Percentiles rank a stretch among this genome's conserved stretches.
Evolutionary conservation across 495 filamentous ascomycete genomes (phyloP).

Genomic region (Podospora tetraspora): DNA sequence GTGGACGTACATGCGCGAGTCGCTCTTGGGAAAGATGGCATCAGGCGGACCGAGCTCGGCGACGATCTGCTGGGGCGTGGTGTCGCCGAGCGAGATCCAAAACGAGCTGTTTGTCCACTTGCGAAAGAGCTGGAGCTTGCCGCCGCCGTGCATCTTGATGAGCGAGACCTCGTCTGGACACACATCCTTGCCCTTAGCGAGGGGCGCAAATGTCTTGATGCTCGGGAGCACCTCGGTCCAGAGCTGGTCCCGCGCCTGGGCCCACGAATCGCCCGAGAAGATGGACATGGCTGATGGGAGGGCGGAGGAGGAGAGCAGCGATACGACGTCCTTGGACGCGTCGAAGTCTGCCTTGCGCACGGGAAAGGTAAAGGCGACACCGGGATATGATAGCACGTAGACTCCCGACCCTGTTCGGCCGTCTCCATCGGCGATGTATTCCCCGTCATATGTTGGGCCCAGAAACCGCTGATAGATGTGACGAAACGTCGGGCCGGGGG

Average conservation of each 20-base stretch:
- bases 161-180: constrained; percentile 76
- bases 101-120: constrained; percentile 52
- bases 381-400: constrained; percentile 89
- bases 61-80: constrained; percentile 83
- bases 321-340: constrained; percentile 76
- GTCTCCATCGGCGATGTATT: constrained; percentile 58
- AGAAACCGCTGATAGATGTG: constrained; percentile 89
- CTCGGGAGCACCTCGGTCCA: constrained; percentile 69
- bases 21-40: constrained; percentile 89
- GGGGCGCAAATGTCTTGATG: constrained; percentile 46
- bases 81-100: constrained; percentile 68
- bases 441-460: constrained; percentile 86
- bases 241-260: constrained; percentile 65
- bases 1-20: constrained; percentile 87
- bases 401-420: constrained; percentile 35
- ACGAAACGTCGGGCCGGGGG: constrained; percentile 72
- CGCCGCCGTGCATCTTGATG: constrained; percentile 66
- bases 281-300: constrained; percentile 77
- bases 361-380: constrained; percentile 86
- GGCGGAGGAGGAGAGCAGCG: constrained; percentile 71
- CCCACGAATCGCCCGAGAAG: constrained; percentile 84
- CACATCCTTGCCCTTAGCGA: constrained; percentile 57
- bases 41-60: constrained; percentile 90
- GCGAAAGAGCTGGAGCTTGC: constrained; percentile 69
- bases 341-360: constrained; percentile 72